A percentile compares a stretch with the other conserved stretches of the same genome.
Evolutionary conservation across 441 rosid genomes (phyloP).

Genomic region (Omphalea diandra): DNA sequence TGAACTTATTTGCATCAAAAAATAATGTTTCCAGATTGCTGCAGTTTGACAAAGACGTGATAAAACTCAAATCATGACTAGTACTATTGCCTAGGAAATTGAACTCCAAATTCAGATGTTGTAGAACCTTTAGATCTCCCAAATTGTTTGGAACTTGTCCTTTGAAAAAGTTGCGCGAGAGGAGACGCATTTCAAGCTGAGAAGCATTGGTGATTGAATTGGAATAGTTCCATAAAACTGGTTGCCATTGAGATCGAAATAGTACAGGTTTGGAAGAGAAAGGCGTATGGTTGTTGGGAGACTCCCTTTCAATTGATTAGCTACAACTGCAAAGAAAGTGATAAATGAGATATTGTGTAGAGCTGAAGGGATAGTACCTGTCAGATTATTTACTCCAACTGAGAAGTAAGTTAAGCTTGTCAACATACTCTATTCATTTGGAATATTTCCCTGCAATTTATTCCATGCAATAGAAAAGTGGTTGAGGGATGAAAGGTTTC

Average conservation of each 20-base stretch:
- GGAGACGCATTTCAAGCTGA: background rate
- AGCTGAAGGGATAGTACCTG: background rate
- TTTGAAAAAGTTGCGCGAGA: background rate
- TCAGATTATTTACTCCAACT: background rate
- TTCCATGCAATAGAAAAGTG: background rate
- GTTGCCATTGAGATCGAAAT: slow-evolving; percentile 1
- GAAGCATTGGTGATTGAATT: background rate
- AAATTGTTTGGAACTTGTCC: background rate
- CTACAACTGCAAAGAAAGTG: background rate
- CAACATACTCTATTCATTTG: too few relatives aligned
- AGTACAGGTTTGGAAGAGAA: slow-evolving; percentile 1
- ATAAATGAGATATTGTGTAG: slow-evolving; percentile 3
- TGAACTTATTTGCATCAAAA: background rate
- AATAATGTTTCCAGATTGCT: background rate
- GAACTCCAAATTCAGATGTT: background rate
- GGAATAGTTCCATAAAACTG: slow-evolving; percentile 33
- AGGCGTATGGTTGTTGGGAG: background rate
- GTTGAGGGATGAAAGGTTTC: background rate
- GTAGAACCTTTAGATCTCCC: background rate
- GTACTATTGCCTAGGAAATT: background rate
- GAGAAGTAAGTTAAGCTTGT: background rate
- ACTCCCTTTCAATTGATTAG: background rate
- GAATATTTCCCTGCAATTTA: background rate
- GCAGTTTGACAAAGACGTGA: slow-evolving; percentile 7
- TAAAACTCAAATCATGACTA: background rate